phyloP scores from a whole-genome alignment of 768 basidiomycete species.

The Agaricus sinodeliciosus region DNA sequence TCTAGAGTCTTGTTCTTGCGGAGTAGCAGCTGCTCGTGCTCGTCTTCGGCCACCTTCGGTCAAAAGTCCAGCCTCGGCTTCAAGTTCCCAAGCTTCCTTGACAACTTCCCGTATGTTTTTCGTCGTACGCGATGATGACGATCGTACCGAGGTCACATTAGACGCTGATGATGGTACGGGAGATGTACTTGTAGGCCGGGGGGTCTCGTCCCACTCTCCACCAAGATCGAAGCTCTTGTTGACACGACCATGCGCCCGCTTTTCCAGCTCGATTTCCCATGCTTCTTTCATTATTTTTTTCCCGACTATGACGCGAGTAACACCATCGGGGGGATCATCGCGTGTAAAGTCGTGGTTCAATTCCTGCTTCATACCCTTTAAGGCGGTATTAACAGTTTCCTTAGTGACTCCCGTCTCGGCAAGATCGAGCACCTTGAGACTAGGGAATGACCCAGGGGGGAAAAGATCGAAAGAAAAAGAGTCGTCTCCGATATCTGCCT shows the following conservation, averaged over 20 bases:
- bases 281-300: slow-evolving; percentile 66
- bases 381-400: slow-evolving; percentile 35
- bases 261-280: slow-evolving; percentile 77
- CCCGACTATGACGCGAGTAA: slow-evolving; percentile 54
- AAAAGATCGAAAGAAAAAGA: slow-evolving; percentile 42
- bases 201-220: slow-evolving; percentile 23
- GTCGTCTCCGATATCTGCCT: slow-evolving; percentile 54
- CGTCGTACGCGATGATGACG: slow-evolving; percentile 9
- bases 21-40: slow-evolving; percentile 43
- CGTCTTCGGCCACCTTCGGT: slow-evolving; percentile 71
- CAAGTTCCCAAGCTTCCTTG: slow-evolving; percentile 78
- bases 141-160: slow-evolving; percentile 3
- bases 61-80: slow-evolving; percentile 66
- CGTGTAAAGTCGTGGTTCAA: slow-evolving; percentile 48
- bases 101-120: slow-evolving; percentile 24
- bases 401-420: slow-evolving; percentile 55
- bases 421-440: slow-evolving; percentile 53
- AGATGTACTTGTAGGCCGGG: slow-evolving; percentile 11
- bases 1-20: slow-evolving; percentile 15
- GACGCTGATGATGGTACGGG: slow-evolving; percentile 6
- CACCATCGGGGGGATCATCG: slow-evolving; percentile 47
- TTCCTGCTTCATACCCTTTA: slow-evolving; percentile 42
- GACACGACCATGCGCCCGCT: slow-evolving; percentile 35
- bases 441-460: slow-evolving; percentile 34
- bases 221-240: slow-evolving; percentile 24